Conservation (phyloP, 2,329 filamentous ascomycete genomes). For the Aspergillus transmontanensis region DNA sequence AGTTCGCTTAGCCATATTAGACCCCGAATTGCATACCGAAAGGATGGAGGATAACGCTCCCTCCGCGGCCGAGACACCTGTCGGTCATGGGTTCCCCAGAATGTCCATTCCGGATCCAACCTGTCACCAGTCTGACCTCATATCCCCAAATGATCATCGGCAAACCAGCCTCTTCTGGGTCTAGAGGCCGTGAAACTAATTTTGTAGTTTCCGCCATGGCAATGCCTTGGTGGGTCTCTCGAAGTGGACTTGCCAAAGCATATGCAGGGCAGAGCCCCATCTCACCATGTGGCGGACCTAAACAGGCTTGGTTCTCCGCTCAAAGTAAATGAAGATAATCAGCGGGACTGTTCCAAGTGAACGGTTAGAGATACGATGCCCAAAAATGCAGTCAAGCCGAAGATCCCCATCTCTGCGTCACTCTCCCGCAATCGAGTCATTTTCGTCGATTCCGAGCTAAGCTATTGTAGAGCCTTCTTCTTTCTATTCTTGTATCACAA, state of each 20-base stretch:
- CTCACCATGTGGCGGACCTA: constrained; percentile 15
- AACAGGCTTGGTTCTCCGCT: constrained; percentile 1
- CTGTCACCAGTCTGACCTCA: neutral
- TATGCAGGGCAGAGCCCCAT: constrained; percentile 16
- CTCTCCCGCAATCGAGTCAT: constrained; percentile 2
- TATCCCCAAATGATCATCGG: constrained; percentile 13
- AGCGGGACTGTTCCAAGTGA: constrained; percentile 7
- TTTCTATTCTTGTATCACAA: constrained; percentile 18
- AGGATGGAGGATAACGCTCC: constrained; percentile 10
- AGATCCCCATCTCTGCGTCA: constrained; percentile 24
- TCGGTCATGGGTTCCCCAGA: constrained; percentile 22
- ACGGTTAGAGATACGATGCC: constrained; percentile 7
- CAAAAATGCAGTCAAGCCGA: constrained; percentile 14
- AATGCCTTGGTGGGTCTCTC: constrained; percentile 3
- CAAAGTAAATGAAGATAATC: constrained; percentile 7
- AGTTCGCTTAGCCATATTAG: constrained; percentile 7
- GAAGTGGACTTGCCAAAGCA: constrained; percentile 6
- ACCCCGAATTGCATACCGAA: constrained; percentile 17
- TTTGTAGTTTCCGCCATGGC: constrained; percentile 5
- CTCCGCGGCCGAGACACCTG: constrained; percentile 19
- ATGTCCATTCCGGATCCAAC: constrained; percentile 15
- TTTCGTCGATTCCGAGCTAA: constrained; percentile 12
- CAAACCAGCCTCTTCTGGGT: constrained; percentile 9
- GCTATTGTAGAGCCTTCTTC: constrained; percentile 4
- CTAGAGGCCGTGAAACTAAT: constrained; percentile 10